These are phyloP conservation scores for Colletotrichum coccodes DNA, from an alignment of 2,329 filamentous ascomycete genomes.

Conservation along the genomic window DNA sequence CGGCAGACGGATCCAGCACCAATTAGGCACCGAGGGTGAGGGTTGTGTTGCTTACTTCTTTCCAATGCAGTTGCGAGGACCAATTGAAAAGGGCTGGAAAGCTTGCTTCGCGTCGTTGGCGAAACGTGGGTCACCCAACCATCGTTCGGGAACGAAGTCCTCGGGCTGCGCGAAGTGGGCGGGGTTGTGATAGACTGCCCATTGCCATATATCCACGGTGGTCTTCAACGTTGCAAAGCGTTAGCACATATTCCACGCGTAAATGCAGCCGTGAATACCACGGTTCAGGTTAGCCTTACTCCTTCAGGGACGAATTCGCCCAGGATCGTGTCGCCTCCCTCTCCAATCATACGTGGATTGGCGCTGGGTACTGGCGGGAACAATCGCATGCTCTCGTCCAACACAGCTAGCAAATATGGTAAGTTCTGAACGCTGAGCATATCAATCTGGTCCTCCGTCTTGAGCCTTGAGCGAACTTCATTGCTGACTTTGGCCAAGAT, in stretches of 20 bases:
- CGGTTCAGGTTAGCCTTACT: not conserved
- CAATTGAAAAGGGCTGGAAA: not conserved
- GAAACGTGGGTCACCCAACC: not conserved
- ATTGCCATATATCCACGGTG: not conserved
- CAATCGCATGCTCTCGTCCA: conserved; percentile 53
- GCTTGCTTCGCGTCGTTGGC: not conserved
- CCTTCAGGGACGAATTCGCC: not conserved
- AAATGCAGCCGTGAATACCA: too few relatives aligned
- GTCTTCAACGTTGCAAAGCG: not conserved
- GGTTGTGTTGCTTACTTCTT: not conserved
- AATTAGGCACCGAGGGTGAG: not conserved
- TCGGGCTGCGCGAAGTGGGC: not conserved
- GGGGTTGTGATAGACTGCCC: not conserved
- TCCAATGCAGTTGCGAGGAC: not conserved
- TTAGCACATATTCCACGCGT: not conserved
- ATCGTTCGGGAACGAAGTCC: not conserved
- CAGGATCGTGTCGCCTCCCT: not conserved
- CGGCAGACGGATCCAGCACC: too few relatives aligned
- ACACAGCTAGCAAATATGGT: conserved; percentile 48
- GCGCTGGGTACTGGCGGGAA: conserved; percentile 42
- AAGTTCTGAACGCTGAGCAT: conserved; percentile 42
- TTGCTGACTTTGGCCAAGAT: conserved; percentile 41
- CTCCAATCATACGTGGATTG: not conserved
- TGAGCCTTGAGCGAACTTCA: conserved; percentile 49
- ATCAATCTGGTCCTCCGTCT: conserved; percentile 46